Evolutionary conservation across 148 eudicot genomes (phyloP), one percentile per base, ranked within the genome.

Genomic region (Fagopyrum homotropicum): DNA sequence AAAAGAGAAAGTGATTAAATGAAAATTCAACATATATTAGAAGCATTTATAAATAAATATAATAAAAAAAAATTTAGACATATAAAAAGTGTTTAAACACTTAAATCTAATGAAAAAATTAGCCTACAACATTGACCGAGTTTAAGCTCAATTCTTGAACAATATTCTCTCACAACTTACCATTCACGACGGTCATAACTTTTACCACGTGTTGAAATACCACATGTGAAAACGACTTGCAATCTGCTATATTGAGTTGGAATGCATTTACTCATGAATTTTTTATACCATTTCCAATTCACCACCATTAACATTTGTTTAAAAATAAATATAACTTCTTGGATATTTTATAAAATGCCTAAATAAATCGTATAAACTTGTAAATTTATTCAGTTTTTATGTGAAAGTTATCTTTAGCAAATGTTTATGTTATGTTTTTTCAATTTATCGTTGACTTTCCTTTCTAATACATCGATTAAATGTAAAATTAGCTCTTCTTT

Each of bases 181-280:
- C 64, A 9, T 19, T 19, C 10, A 59, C 22, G 60, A 16, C 26
- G 8, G 57, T 19, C 60, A 6, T 55, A 29, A 29, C 68, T 61
- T 61, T 57, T 61, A 26, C 68, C 68, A 61, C 68, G 68, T 61
- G 68, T 61, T 29, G 16, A 61, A 61, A 61, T 29, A 9, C 68
- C 68, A 61, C 40, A 12, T 61, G 4, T 10, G 15, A 29, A 61
- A 61, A 29, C 43, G 68, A 29, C 64, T 56, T 56, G 0, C 26
- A 56, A 56, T 51, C 17, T 56, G 68, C 43, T 9, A 61, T 29
- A 11, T 61, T 29, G 68, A 29, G 68, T 61, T 61, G 68, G 68
- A 61, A 26, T 61, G 68, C 68, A 61, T 15, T 61, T 61, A 26
- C 35, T 11, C 57, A 22, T 59, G 35, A 59, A 19, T 15, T 29